A percentile compares a stretch with the other conserved stretches of the same genome.
Evolutionary conservation across 495 filamentous ascomycete species (phyloP).

Genomic region (Sporormia fimetaria): DNA sequence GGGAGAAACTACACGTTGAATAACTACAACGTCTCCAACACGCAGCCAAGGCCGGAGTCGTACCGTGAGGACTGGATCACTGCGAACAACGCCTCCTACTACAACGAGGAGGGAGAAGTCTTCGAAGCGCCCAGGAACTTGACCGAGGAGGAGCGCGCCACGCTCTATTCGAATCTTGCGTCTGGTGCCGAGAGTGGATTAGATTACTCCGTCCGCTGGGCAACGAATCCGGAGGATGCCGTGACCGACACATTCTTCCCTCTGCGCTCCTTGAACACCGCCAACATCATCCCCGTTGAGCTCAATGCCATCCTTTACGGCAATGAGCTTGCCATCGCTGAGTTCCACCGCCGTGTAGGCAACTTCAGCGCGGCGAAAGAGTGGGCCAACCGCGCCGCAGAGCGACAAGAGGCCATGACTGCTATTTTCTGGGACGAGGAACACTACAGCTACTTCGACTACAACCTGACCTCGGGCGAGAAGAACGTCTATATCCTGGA

Average conservation of each 20-base stretch:
- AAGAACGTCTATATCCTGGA: constrained; percentile 19
- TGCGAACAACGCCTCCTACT: constrained; percentile 25
- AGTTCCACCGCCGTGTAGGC: constrained; percentile 11
- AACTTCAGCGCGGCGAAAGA: constrained; percentile 13
- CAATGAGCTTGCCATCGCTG: constrained; percentile 22
- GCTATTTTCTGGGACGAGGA: constrained; percentile 22
- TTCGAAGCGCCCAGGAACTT: constrained; percentile 16
- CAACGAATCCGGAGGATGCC: constrained; percentile 21
- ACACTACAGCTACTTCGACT: constrained; percentile 27
- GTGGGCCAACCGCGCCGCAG: constrained; percentile 15
- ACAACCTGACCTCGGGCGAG: constrained; percentile 24
- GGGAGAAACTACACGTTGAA: constrained; percentile 17
- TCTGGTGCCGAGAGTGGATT: constrained; percentile 24
- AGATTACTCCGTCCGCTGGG: constrained; percentile 27
- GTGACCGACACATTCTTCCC: constrained; percentile 27
- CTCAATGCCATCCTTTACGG: constrained; percentile 28
- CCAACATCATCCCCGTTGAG: constrained; percentile 23
- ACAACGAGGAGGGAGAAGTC: constrained; percentile 19
- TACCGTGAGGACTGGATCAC: constrained; percentile 27
- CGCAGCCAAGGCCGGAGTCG: constrained; percentile 26
- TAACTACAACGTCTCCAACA: constrained; percentile 24
- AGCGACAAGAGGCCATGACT: constrained; percentile 23
- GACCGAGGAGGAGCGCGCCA: constrained; percentile 15
- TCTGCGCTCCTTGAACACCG: constrained; percentile 25
- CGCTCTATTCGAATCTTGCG: constrained; percentile 26